Percentiles rank a stretch among this genome's conserved stretches.
These are phyloP conservation scores for Tuber calosporum DNA, from an alignment of 495 filamentous ascomycete species.

Conservation along the genomic window DNA sequence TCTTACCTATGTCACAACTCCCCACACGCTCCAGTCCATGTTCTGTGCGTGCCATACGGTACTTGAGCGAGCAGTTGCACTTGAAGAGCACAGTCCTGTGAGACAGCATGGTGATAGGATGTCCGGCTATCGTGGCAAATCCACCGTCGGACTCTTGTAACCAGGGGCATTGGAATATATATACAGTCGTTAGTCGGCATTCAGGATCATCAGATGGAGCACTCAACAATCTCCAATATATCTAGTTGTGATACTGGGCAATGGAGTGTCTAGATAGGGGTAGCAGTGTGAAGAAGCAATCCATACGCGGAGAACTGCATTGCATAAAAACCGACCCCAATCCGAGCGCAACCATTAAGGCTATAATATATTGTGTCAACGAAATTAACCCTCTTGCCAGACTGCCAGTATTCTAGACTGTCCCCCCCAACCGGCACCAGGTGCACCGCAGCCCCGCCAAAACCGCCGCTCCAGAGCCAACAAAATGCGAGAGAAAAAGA, in stretches of 20 bases:
- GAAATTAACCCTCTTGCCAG: not conserved
- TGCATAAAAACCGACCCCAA: not conserved
- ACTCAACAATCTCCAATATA: not conserved
- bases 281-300: not conserved
- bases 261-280: not conserved
- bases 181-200: not conserved
- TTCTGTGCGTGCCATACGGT: not conserved
- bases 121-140: not conserved
- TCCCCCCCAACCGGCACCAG: not conserved
- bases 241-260: not conserved
- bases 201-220: not conserved
- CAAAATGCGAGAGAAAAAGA: not conserved
- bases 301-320: not conserved
- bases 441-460: not conserved
- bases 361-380: not conserved
- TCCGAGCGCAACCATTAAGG: not conserved
- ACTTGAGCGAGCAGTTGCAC: not conserved
- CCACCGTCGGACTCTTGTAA: not conserved
- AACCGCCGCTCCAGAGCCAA: not conserved
- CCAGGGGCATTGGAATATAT: not conserved
- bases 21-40: no score
- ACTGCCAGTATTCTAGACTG: not conserved
- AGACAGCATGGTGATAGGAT: not conserved
- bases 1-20: no score
- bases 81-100: not conserved